Evolutionary conservation across 805 yeast species (phyloP), one percentile per base, ranked within the genome.

Genomic region (Jamesozyma gamospora): DNA sequence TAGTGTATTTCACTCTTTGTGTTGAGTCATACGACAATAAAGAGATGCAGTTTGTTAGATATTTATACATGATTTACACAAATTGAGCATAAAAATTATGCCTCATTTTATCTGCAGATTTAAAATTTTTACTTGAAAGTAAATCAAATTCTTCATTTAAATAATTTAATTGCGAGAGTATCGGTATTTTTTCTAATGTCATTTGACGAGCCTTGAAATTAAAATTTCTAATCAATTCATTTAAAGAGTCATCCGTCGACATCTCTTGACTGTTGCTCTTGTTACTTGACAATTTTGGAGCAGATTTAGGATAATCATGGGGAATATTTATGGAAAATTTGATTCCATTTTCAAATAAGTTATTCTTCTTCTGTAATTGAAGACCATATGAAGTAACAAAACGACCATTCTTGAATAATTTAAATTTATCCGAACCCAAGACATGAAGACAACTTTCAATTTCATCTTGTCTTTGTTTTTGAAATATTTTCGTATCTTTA

Each of bases 91-190:
- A 41, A 35, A 55, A 53, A n/a, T 33, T 32, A 24, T 41, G 42
- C 21, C 42, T 41, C 31, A 46, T 40, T 32, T 40, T 46, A 13
- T 52, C 51, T 12, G 37, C 43, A 25, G 35, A 39, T 29, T 36
- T 44, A 43, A 42, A 55, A 16, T 46, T 43, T 24, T 43, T 33
- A 11, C 30, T 33, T 12, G 40, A 28, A 27, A 56, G 43, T 3
- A 21, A 24, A 9, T 45, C 43, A 34, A 45, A 43, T 25, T 50
- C 47, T n/a, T 50, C 39, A 25, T 47, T 34, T 29, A 56, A 39
- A 33, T 48, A 56, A 39, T 56, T 56, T 13, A 56, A 27, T 32
- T 56, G 58, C 4, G 55, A 31, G 11, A 49, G 12, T 11, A 55
- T 39, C 18, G 56, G 52, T 32, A 40, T 38, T 3, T 43, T 43